A percentile compares a stretch with the other conserved stretches of the same genome.
phyloP scores from a whole-genome alignment of 2,329 filamentous ascomycete genomes.

The Trichoderma breve region DNA sequence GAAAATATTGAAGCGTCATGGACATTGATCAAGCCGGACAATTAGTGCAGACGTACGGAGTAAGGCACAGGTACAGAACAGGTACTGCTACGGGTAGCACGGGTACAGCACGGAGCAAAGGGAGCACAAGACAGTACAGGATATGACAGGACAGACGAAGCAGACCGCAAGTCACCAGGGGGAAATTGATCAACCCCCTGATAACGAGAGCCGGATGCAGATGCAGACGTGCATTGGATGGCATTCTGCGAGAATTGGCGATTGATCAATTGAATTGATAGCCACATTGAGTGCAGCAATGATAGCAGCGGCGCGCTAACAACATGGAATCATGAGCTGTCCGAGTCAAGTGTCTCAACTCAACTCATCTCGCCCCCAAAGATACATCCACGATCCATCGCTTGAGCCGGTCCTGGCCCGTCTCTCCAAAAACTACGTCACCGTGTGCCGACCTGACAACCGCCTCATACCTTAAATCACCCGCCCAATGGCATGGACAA shows the following conservation, averaged over 20 bases:
- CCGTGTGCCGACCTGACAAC: neutral
- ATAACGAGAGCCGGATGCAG: neutral
- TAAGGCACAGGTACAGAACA: neutral
- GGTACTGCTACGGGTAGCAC: neutral
- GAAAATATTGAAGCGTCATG: neutral
- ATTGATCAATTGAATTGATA: neutral
- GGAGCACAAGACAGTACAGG: neutral
- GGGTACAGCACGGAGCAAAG: neutral
- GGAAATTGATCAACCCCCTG: neutral
- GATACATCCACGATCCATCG: neutral
- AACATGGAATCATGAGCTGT: neutral
- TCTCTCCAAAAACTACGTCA: slow-evolving; percentile 1
- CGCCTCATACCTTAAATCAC: neutral
- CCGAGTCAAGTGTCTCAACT: neutral
- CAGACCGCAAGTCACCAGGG: slow-evolving; percentile 16
- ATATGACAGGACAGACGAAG: neutral
- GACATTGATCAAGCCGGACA: neutral
- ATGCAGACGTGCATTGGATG: neutral
- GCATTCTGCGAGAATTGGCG: neutral
- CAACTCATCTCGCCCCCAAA: neutral
- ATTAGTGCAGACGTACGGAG: no score
- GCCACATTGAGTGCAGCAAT: neutral
- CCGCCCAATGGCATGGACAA: neutral
- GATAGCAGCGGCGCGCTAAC: neutral
- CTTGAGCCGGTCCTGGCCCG: neutral